Evolutionary conservation across 129 eudicot species (phyloP).

Genomic region (Rutidosis leptorrhynchoides): DNA sequence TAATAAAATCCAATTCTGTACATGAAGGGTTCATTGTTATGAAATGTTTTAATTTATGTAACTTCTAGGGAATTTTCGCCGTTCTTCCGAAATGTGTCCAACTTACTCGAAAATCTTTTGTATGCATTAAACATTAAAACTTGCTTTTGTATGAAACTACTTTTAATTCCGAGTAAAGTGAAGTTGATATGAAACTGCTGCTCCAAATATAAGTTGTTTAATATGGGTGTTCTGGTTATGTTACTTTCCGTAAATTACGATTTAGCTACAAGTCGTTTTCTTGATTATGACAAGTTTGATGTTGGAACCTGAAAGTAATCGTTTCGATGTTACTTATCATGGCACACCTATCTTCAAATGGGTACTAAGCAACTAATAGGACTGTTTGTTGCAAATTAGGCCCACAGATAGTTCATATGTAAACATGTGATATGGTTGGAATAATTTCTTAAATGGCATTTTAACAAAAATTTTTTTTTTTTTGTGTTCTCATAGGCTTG

Average conservation of each 20-base stretch:
- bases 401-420: background rate
- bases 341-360: slow-evolving; percentile 3
- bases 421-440: background rate
- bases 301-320: background rate
- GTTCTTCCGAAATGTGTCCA: background rate
- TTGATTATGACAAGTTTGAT: slow-evolving; percentile 9
- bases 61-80: too few relatives aligned
- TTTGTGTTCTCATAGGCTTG: slow-evolving; percentile 4
- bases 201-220: too few relatives aligned
- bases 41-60: too few relatives aligned
- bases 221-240: background rate
- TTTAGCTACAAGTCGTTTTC: slow-evolving; percentile 13
- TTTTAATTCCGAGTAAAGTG: background rate
- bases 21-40: too few relatives aligned
- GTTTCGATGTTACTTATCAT: background rate
- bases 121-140: background rate
- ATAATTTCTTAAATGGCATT: background rate
- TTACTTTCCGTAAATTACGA: background rate
- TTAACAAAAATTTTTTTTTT: background rate
- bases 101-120: background rate
- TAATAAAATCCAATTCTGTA: background rate
- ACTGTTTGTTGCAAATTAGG: slow-evolving; percentile 13
- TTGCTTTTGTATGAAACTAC: background rate
- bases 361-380: background rate
- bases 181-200: background rate